Base-by-base conservation (phyloP, 1,284 basidiomycete genomes). In the Trichosporon coremiiforme region DNA sequence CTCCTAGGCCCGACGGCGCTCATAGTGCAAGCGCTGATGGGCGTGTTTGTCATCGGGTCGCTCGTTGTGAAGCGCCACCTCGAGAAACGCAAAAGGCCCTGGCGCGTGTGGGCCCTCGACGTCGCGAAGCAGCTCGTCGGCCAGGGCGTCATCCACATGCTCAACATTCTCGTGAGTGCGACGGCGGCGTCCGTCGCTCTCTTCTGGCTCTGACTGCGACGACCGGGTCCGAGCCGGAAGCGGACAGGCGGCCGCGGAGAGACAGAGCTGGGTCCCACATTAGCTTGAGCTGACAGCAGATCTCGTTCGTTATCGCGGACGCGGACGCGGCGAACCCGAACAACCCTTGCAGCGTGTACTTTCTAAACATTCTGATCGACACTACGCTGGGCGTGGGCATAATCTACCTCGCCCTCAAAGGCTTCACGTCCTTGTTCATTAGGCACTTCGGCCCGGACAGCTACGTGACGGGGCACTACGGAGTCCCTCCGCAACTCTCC, bases 341-440 rank as follows among this genome's bases (percentile, higher is more conserved):
- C 65, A 95, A 96, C 80, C 92, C 94, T 4, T 97, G 94, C 78
- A 90, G 92, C 17, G 88, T 90, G 71, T 98, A 98, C 84, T 97
- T 98, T 81, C 88, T 98, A 70, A 96, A 98, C 79, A 92, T 99
- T 68, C 86, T 96, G 38, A 86, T 98, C 72, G 96, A 99, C 83
- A 98, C 95, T 20, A 98, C 95, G 0, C 84, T 96, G 68, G 95
- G 95, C 73, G 91, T 98, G 67, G 90, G 87, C 33, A 86, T 96
- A 70, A 89, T 99, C 69, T 98, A 93, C 82, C 78, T 90, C 69
- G 86, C 90, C 53, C 86, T 98, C n/a, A 90, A 89, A 71, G 81
- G 86, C 31, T 84, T 90, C 66, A 94, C 91, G 0, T 87, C 87
- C 78, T 67, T 93, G 63, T 86, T 95, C 68, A 88, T 88, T 35